Base-by-base conservation (phyloP, 176 grass and related monocot genomes). In the Oryza meyeriana region DNA sequence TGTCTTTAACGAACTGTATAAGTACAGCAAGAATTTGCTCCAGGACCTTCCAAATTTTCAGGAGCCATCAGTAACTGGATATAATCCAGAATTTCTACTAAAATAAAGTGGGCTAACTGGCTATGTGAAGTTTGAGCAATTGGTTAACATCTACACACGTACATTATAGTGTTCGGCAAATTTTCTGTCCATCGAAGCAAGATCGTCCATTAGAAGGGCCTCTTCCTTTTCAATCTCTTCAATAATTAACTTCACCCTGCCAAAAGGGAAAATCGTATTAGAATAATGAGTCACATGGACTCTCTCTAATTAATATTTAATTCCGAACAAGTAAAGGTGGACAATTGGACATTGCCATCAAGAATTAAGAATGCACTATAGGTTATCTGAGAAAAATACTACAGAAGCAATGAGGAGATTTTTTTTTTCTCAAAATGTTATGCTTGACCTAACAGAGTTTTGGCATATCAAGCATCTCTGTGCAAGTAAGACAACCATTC, bases 161-260 rank as follows among this genome's bases (percentile, higher is more conserved):
- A 98, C 96, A 88, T 86, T 98, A 48, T 95, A 98, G 81, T 95
- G 96, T 86, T 98, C 96, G 85, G 88, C 84, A 91, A 95, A 98
- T 87, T 98, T 98, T 71, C 93, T 98, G 52, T 98, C 90, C 96
- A 98, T 98, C 27, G 93, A 98, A 88, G 93, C 82, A 78, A 95
- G 93, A 85, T 98, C 93, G 16, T 98, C 90, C 14, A 95, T 85
- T 69, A 95, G 70, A 89, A 84, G 79, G 71, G 90, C 87, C 33
- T 98, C 96, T 81, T 98, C 93, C 85, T 89, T 95, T 72, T 95
- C 96, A 81, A 88, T 88, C 79, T 89, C 96, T 90, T 98, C 96
- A 2, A 95, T 98, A 38, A 95, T 95, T 83, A 98, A 86, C 44
- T 98, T 98, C 72, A 95, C 90, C 83, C 96, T 93, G 63, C 61